These are phyloP conservation scores for Hanseniaspora pseudoguilliermondii DNA, from an alignment of 805 yeast genomes.

Conservation along the genomic window DNA sequence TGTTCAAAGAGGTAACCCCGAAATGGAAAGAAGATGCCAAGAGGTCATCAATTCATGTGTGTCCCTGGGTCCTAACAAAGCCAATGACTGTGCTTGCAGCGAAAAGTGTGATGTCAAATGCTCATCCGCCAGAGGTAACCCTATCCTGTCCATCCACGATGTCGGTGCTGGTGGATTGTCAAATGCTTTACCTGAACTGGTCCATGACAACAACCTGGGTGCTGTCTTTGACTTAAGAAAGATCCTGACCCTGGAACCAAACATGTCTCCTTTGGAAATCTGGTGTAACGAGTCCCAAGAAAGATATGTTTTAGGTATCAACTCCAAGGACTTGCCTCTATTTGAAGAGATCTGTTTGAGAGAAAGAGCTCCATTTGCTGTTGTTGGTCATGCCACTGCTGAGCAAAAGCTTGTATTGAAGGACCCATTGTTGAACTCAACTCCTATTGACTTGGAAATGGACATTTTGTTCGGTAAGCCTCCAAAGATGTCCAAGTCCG, in stretches of 20 bases:
- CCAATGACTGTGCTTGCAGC: background rate
- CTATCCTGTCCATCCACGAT: conserved; percentile 92
- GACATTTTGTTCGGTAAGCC: conserved; percentile 90
- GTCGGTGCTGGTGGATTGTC: conserved; percentile 99
- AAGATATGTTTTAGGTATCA: conserved; percentile 87
- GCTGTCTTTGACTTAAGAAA: conserved; percentile 86
- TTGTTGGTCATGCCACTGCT: conserved; percentile 85
- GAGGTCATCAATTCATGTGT: conserved; percentile 93
- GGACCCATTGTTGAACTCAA: conserved; percentile 61
- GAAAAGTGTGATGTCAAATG: background rate
- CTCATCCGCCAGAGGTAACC: conserved; percentile 30
- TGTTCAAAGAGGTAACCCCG: conserved; percentile 98
- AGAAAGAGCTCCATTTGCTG: conserved; percentile 92
- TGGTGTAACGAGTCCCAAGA: conserved; percentile 99
- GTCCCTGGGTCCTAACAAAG: conserved; percentile 48
- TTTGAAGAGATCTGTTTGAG: conserved; percentile 77
- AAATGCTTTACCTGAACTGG: conserved; percentile 93
- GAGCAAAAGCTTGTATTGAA: conserved; percentile 73
- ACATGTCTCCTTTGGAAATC: conserved; percentile 98
- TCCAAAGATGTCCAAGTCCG: conserved; percentile 80
- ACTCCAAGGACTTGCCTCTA: conserved; percentile 55
- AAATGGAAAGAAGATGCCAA: conserved; percentile 97
- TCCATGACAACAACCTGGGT: conserved; percentile 92
- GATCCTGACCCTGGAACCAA: conserved; percentile 81
- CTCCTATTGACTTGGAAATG: conserved; percentile 95